Evolutionary conservation across 495 filamentous ascomycete genomes (phyloP).

Genomic region (Trichocladium antarcticum): DNA sequence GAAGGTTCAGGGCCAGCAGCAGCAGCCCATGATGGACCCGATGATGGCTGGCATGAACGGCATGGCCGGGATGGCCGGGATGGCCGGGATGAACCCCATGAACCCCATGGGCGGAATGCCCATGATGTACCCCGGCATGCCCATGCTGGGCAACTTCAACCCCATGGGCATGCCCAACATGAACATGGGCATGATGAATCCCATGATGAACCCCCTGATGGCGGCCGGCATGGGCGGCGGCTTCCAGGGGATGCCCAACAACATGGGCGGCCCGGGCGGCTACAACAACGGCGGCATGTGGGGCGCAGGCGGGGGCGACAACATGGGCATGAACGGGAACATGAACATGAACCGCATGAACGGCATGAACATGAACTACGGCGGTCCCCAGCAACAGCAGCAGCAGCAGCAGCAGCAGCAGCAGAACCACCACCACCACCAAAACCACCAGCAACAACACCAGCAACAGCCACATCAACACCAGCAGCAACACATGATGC

Average conservation of each 20-base stretch:
- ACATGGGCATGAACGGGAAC: slow-evolving; percentile 6
- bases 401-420: slow-evolving; percentile 17
- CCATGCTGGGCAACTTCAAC: slow-evolving; percentile 16
- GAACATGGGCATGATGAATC: slow-evolving; percentile 29
- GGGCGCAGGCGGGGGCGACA: background rate
- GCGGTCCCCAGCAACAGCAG: slow-evolving; percentile 16
- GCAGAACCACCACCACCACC: too few relatives aligned
- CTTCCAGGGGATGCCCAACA: slow-evolving; percentile 17
- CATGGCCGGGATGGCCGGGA: slow-evolving; percentile 1
- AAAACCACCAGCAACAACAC: slow-evolving; percentile 23
- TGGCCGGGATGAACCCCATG: too few relatives aligned
- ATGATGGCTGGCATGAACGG: slow-evolving; percentile 23
- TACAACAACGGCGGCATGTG: slow-evolving; percentile 22
- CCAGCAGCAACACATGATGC: slow-evolving; percentile 10
- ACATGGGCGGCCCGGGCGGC: slow-evolving; percentile 31
- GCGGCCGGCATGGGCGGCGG: slow-evolving; percentile 29
- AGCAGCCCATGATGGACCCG: slow-evolving; percentile 27
- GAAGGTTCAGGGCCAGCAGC: slow-evolving; percentile 29
- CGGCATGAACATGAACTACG: slow-evolving; percentile 21
- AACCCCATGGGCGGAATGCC: slow-evolving; percentile 31
- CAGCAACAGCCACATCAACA: slow-evolving; percentile 21
- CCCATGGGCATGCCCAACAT: slow-evolving; percentile 18
- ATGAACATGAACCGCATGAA: slow-evolving; percentile 19
- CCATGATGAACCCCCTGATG: slow-evolving; percentile 38
- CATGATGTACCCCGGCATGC: slow-evolving; percentile 23